A percentile compares a stretch with the other conserved stretches of the same genome.
These are phyloP conservation scores for Gillenia trifoliata DNA, from an alignment of 306 rosid species.

Conservation along the genomic window DNA sequence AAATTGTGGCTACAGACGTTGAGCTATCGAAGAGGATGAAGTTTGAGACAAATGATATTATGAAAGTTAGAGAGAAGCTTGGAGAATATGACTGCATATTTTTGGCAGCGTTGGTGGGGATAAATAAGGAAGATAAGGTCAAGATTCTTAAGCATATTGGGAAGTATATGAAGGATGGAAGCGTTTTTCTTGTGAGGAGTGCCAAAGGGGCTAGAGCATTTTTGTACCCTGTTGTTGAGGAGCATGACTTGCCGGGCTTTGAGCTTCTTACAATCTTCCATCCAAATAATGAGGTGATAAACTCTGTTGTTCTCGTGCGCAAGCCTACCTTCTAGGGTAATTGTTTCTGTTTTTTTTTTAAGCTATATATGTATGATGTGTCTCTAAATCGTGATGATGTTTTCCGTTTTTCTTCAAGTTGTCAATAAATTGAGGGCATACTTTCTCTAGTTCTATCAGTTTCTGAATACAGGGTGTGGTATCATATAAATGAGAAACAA, in stretches of 20 bases:
- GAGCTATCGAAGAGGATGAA: slow-evolving; percentile 66
- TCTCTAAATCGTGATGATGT: background rate
- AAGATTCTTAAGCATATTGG: slow-evolving; percentile 48
- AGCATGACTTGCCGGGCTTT: slow-evolving; percentile 42
- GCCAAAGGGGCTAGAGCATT: slow-evolving; percentile 74
- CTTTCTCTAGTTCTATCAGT: background rate
- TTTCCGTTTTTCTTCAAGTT: background rate
- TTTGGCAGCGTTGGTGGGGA: slow-evolving; percentile 75
- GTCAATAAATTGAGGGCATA: background rate
- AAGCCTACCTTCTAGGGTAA: slow-evolving; percentile 24
- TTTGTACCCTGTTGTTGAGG: slow-evolving; percentile 64
- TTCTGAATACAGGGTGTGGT: background rate
- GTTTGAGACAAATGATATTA: slow-evolving; percentile 49
- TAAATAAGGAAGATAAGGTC: slow-evolving; percentile 45
- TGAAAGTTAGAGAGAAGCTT: slow-evolving; percentile 49
- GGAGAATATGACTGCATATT: slow-evolving; percentile 64
- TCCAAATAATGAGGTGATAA: slow-evolving; percentile 61
- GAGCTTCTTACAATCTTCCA: slow-evolving; percentile 57
- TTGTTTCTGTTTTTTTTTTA: no score
- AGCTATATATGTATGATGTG: background rate
- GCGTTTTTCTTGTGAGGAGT: slow-evolving; percentile 58
- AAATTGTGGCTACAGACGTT: slow-evolving; percentile 40
- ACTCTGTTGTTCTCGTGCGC: slow-evolving; percentile 61
- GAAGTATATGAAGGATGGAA: slow-evolving; percentile 63
- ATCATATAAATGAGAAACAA: background rate